A percentile compares a stretch with the other conserved stretches of the same genome.
Conservation (phyloP, 2,329 filamentous ascomycete genomes). For the Alternaria solani region DNA sequence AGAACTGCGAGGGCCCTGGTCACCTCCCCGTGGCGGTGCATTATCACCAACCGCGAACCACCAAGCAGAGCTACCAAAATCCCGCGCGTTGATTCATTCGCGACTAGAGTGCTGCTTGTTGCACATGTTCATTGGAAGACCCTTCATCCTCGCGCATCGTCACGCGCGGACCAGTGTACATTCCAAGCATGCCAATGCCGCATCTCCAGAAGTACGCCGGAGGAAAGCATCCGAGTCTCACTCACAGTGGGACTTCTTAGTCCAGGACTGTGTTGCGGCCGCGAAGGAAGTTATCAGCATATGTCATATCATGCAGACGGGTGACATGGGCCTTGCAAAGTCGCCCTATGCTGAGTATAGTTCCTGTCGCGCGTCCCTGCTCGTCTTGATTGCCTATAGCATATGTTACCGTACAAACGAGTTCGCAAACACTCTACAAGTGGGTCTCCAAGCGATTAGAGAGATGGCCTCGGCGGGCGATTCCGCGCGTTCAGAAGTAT, state of each 20-base stretch:
- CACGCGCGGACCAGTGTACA: constrained; percentile 4
- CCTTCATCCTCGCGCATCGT: constrained; percentile 22
- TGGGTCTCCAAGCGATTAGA: constrained; percentile 15
- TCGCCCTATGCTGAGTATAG: constrained; percentile 23
- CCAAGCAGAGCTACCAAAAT: background rate
- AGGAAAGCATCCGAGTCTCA: background rate
- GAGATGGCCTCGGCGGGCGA: constrained; percentile 23
- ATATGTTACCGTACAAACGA: constrained; percentile 18
- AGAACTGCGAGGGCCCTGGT: constrained; percentile 11
- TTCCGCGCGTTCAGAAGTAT: constrained; percentile 22
- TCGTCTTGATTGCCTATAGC: constrained; percentile 23
- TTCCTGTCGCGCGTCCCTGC: constrained; percentile 22
- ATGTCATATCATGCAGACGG: constrained; percentile 14
- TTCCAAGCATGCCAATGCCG: background rate
- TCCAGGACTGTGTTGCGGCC: constrained; percentile 19
- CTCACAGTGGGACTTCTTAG: constrained; percentile 13
- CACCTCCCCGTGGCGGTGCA: background rate
- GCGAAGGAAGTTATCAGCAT: constrained; percentile 18
- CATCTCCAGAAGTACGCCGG: background rate
- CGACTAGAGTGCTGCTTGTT: constrained; percentile 20
- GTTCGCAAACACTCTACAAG: constrained; percentile 14
- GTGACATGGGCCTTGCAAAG: constrained; percentile 22
- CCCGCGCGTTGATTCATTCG: constrained; percentile 11
- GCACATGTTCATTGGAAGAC: constrained; percentile 25
- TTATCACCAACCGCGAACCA: background rate